Base-by-base conservation (phyloP, 495 filamentous ascomycete genomes). In the Haplographium delicatum region DNA sequence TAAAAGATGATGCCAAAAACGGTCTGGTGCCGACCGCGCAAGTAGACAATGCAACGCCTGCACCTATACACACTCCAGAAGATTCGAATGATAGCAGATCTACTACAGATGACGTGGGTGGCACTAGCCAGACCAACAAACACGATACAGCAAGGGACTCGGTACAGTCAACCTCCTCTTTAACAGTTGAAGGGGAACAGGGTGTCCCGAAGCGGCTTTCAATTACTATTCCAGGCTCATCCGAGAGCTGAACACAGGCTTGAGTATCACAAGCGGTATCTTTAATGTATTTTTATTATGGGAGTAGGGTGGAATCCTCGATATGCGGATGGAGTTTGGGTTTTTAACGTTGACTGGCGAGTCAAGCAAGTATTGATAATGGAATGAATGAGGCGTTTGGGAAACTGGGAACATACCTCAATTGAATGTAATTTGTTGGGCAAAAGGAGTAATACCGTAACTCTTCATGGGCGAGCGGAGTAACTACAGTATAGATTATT, bases 141-240 rank as follows among this genome's bases (percentile, higher is more conserved):
- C 33, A 25, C 15, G 24, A 39, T 30, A 18, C 46, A 10, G 35
- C 20, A 22, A 49, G 54, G 45, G 47, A 57, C 25, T 54, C 51
- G 0, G 51, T 40, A 7, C 44, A 47, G 18, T 57, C 54, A 11
- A 51, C 53, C 10, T 53, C 53, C 3, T 57, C 58, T 7, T 52
- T 51, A 27, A 22, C 38, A 24, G 47, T 50, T 5, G 50, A 33
- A 11, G 49, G 15, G 13, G 55, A 34, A 18, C 53, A 52, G 20
- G 55, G 53, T 0, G 59, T 43, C 4, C n/a, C 23, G 23, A 49
- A 58, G 45, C 49, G 55, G n/a, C 52, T 62, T 3, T 62, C 59
- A 20, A 56, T 62, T 11, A 62, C 59, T 9, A 62, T 62, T 31
- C 59, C 59, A 9, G 52, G 54, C 3, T 20, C 47, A n/a, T 56